phyloP scores from a whole-genome alignment of 163 green algal genomes.

The Smithsoniella earleae region DNA sequence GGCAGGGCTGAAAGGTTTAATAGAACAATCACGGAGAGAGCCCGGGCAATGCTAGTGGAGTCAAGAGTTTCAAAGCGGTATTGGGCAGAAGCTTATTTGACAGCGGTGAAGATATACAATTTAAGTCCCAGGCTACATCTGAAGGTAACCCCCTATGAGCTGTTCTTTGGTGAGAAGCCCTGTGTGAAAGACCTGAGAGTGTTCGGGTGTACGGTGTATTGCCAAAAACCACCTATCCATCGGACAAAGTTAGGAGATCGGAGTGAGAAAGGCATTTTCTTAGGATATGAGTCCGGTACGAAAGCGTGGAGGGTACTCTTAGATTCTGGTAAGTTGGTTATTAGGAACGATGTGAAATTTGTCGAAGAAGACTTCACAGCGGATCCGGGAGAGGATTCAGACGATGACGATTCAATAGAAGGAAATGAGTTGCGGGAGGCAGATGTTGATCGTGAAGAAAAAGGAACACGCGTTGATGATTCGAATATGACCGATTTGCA shows the following conservation, averaged over 20 bases:
- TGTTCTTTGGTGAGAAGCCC: not conserved
- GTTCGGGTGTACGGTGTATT: constrained; percentile 3
- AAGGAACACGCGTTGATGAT: too few species aligned
- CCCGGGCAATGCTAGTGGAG: not conserved
- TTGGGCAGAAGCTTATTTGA: too few species aligned
- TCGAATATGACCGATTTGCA: too few species aligned
- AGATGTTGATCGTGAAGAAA: too few species aligned
- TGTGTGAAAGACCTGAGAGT: not conserved
- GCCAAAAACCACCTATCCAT: not conserved
- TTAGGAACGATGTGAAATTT: constrained; percentile 30
- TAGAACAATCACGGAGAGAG: not conserved
- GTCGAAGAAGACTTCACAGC: too few species aligned
- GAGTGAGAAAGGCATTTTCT: not conserved
- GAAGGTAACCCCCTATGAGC: not conserved
- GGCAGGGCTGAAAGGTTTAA: not conserved
- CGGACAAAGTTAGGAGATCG: not conserved
- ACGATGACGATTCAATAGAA: too few species aligned
- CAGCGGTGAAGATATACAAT: not conserved
- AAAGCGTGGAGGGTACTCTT: not conserved
- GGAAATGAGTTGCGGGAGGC: too few species aligned
- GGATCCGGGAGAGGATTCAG: too few species aligned
- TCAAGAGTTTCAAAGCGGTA: not conserved
- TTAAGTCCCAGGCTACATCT: not conserved
- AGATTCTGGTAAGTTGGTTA: not conserved
- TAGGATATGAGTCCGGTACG: not conserved